Conservation (phyloP, 306 rosid species). For the Cajanus cajan region DNA sequence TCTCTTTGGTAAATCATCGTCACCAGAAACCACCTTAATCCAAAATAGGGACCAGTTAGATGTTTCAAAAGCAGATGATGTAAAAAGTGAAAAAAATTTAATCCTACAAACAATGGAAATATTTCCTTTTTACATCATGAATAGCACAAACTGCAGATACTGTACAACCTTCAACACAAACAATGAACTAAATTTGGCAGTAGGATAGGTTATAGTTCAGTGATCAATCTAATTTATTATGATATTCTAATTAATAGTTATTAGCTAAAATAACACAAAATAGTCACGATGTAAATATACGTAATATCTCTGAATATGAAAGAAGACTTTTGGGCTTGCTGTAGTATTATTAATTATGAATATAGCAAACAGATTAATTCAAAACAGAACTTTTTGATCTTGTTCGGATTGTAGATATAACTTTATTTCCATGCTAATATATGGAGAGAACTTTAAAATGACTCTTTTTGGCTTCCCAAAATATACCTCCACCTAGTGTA, state of each 20-base stretch:
- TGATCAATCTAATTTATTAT: slow-evolving; percentile 1
- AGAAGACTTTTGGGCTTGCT: neutral
- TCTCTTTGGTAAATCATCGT: slow-evolving; percentile 84
- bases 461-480: neutral
- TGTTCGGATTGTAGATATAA: neutral
- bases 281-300: neutral
- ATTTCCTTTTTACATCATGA: neutral
- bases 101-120: neutral
- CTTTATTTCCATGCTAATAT: neutral
- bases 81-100: neutral
- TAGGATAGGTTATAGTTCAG: neutral
- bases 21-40: slow-evolving; percentile 77
- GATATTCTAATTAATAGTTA: neutral
- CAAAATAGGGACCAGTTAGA: slow-evolving; percentile 11
- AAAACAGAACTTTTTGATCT: neutral
- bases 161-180: neutral
- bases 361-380: neutral
- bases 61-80: slow-evolving; percentile 17
- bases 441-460: neutral
- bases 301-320: neutral
- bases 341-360: neutral
- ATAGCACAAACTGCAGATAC: slow-evolving; percentile 9
- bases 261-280: neutral
- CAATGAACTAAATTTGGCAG: neutral
- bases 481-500: neutral